Evolutionary conservation across 2,329 filamentous ascomycete species (phyloP).

Genomic region (Ceratocystis huliohia): DNA sequence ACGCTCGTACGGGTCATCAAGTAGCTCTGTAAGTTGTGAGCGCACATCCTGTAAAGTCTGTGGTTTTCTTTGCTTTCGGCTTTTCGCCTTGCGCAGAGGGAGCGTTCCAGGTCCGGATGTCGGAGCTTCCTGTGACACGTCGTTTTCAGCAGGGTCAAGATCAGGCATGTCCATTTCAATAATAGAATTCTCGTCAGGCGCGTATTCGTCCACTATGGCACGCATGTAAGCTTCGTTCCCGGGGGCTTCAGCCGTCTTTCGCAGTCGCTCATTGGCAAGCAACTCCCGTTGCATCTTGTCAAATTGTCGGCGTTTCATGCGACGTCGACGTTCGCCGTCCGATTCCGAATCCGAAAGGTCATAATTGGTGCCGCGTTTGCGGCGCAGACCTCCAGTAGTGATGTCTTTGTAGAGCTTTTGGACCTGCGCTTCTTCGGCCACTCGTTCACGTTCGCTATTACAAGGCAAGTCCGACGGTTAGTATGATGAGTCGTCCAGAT

Average conservation of each 20-base stretch:
- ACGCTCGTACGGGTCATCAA: conserved; percentile 48
- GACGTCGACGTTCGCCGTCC: conserved; percentile 60
- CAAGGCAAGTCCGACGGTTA: no score
- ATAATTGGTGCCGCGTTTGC: conserved; percentile 69
- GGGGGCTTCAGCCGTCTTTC: conserved; percentile 77
- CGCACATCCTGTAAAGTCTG: conserved; percentile 48
- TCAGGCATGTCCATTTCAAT: conserved; percentile 37
- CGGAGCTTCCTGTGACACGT: conserved; percentile 27
- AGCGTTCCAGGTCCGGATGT: conserved; percentile 7
- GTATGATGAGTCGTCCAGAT: no score
- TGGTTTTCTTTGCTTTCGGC: conserved; percentile 20
- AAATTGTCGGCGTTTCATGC: conserved; percentile 77
- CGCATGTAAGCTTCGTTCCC: conserved; percentile 83
- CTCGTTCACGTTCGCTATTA: conserved; percentile 61
- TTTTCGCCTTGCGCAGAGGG: conserved; percentile 14
- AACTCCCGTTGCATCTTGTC: conserved; percentile 84
- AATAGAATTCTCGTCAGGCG: conserved; percentile 66
- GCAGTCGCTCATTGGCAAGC: conserved; percentile 76
- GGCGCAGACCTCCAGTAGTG: conserved; percentile 73
- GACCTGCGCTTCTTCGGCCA: conserved; percentile 71
- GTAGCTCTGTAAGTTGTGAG: conserved; percentile 68
- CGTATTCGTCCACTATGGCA: conserved; percentile 71
- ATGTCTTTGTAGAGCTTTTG: conserved; percentile 89
- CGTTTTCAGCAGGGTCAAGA: conserved; percentile 20
- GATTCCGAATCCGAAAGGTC: conserved; percentile 88